Conservation (phyloP, 805 yeast species). For the Metschnikowia arizonensis region DNA sequence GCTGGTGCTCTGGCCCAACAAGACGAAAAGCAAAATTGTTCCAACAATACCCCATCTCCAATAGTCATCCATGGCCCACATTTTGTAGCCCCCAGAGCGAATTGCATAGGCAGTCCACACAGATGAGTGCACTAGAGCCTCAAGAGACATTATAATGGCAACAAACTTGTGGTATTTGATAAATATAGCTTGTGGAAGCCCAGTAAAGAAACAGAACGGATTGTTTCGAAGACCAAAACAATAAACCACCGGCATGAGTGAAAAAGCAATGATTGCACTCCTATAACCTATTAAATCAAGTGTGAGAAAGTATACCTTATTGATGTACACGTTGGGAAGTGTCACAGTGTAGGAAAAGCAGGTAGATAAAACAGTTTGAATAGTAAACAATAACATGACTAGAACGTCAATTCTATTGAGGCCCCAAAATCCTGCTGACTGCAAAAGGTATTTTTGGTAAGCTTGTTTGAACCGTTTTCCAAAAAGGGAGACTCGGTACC, state of each 20-base stretch:
- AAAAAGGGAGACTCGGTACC: slow-evolving; percentile 11
- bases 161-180: slow-evolving; percentile 17
- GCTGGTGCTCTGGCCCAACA: slow-evolving; percentile 16
- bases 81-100: slow-evolving; percentile 12
- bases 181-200: slow-evolving; percentile 15
- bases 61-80: slow-evolving; percentile 16
- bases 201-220: slow-evolving; percentile 17
- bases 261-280: slow-evolving; percentile 17
- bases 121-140: slow-evolving; percentile 17
- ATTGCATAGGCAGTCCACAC: slow-evolving; percentile 19
- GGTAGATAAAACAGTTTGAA: slow-evolving; percentile 14
- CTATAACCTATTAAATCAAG: slow-evolving; percentile 19
- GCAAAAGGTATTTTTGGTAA: slow-evolving; percentile 13
- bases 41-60: slow-evolving; percentile 20
- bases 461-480: slow-evolving; percentile 8
- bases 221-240: slow-evolving; percentile 19
- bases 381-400: slow-evolving; percentile 9
- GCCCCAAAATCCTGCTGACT: slow-evolving; percentile 5
- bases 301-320: slow-evolving; percentile 14
- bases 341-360: slow-evolving; percentile 17
- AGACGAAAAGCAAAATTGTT: slow-evolving; percentile 13
- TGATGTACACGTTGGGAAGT: slow-evolving; percentile 17
- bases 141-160: slow-evolving; percentile 15
- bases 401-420: slow-evolving; percentile 13
- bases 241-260: slow-evolving; percentile 18